Percentiles rank a stretch among this genome's conserved stretches.
phyloP scores from a whole-genome alignment of 345 rosid genomes.

The Crucihimalaya himalaica region DNA sequence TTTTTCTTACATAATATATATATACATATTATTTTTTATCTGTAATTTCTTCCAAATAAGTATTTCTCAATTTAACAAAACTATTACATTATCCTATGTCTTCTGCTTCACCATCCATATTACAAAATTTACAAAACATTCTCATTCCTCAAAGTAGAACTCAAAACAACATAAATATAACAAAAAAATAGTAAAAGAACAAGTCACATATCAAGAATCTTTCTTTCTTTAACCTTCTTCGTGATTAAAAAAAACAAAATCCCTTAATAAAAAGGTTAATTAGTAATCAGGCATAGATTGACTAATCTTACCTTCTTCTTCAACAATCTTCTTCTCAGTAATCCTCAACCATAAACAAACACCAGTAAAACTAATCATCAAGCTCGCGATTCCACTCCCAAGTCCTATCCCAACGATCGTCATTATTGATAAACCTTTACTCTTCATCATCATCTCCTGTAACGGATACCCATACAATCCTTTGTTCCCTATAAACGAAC shows the following conservation, averaged over 20 bases:
- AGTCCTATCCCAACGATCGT: conserved; percentile 95
- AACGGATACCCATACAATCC: conserved; percentile 90
- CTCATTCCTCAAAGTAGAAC: conserved; percentile 11
- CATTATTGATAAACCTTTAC: conserved; percentile 67
- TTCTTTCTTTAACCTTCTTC: neutral
- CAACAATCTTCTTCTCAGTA: conserved; percentile 70
- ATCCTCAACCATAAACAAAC: conserved; percentile 89
- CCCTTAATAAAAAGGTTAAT: neutral
- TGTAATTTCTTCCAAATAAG: neutral
- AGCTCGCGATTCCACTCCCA: conserved; percentile 89
- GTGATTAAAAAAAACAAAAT: neutral
- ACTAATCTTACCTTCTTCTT: conserved; percentile 77
- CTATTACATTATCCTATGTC: neutral
- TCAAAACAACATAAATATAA: conserved; percentile 8
- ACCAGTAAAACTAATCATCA: conserved; percentile 83
- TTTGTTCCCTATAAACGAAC: conserved; percentile 76
- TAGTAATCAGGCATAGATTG: conserved; percentile 84
- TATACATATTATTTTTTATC: too few species aligned
- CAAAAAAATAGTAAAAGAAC: neutral
- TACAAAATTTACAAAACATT: conserved; percentile 9
- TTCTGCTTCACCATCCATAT: neutral
- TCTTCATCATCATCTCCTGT: conserved; percentile 54
- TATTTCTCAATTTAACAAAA: neutral
- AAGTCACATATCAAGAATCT: conserved; percentile 11
- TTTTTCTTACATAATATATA: too few species aligned